Evolutionary conservation across 768 basidiomycete genomes (phyloP).

Genomic region (Russula virescens): DNA sequence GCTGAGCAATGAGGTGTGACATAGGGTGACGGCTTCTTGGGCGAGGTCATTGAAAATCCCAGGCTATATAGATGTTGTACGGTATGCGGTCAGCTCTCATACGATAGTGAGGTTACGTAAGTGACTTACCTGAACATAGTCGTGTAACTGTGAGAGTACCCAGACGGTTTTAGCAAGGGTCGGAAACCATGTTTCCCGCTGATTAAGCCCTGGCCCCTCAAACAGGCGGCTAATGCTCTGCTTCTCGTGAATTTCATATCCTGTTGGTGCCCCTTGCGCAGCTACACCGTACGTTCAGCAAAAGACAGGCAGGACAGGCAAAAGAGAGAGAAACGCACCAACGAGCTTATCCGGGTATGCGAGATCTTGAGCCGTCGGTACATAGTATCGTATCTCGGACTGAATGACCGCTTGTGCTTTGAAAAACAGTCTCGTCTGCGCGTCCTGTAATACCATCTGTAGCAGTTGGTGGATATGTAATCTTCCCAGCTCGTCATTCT

Average conservation of each 20-base stretch:
- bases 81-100: background rate
- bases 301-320: background rate
- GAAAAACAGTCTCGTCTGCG: conserved; percentile 93
- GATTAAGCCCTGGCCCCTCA: conserved; percentile 61
- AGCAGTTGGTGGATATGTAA: conserved; percentile 79
- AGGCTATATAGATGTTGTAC: conserved; percentile 44
- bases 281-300: conserved; percentile 33
- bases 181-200: conserved; percentile 88
- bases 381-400: conserved; percentile 80
- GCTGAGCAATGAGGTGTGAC: conserved; percentile 70
- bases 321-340: conserved; percentile 39
- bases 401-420: conserved; percentile 91
- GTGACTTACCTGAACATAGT: conserved; percentile 77
- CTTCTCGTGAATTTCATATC: conserved; percentile 55
- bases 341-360: conserved; percentile 81
- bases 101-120: background rate
- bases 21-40: conserved; percentile 82
- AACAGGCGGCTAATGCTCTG: conserved; percentile 65
- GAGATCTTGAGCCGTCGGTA: conserved; percentile 71
- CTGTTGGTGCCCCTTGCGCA: conserved; percentile 40
- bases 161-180: conserved; percentile 84
- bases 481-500: conserved; percentile 42
- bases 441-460: conserved; percentile 90
- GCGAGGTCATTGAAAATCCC: conserved; percentile 96
- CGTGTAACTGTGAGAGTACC: conserved; percentile 84